Evolutionary conservation across 768 basidiomycete genomes (phyloP).

Genomic region (Mycena alexandri): DNA sequence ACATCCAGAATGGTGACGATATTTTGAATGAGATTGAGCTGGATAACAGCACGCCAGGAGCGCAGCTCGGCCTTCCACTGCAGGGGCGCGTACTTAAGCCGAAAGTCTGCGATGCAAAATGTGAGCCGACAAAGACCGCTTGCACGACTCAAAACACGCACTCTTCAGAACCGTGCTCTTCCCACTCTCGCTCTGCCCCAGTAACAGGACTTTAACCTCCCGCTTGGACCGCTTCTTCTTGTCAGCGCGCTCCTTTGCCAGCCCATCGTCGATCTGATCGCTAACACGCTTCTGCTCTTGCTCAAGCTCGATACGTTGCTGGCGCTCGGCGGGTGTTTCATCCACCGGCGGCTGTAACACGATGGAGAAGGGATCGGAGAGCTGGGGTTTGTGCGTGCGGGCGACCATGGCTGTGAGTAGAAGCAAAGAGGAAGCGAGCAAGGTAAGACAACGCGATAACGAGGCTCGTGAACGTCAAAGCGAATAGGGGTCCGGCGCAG

Average conservation of each 20-base stretch:
- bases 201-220: conserved; percentile 63
- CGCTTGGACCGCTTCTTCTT: conserved; percentile 57
- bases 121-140: not conserved
- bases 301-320: conserved; percentile 35
- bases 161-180: conserved; percentile 46
- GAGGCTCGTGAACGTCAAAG: no score
- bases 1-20: conserved; percentile 73
- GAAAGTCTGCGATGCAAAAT: no score
- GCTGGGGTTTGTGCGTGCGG: conserved; percentile 30
- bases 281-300: conserved; percentile 48
- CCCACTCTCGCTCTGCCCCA: conserved; percentile 74
- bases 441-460: no score
- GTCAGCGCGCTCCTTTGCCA: conserved; percentile 31
- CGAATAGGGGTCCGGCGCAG: no score
- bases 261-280: conserved; percentile 55
- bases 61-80: conserved; percentile 75
- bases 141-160: no score
- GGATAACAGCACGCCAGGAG: conserved; percentile 82
- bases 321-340: conserved; percentile 63
- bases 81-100: conserved; percentile 72
- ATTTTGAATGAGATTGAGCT: conserved; percentile 81
- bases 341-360: conserved; percentile 61
- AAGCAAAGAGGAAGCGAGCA: no score
- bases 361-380: conserved; percentile 60
- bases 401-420: conserved; percentile 17